These are phyloP conservation scores for Soucietia sequanensis DNA, from an alignment of 805 yeast species.

Conservation along the genomic window DNA sequence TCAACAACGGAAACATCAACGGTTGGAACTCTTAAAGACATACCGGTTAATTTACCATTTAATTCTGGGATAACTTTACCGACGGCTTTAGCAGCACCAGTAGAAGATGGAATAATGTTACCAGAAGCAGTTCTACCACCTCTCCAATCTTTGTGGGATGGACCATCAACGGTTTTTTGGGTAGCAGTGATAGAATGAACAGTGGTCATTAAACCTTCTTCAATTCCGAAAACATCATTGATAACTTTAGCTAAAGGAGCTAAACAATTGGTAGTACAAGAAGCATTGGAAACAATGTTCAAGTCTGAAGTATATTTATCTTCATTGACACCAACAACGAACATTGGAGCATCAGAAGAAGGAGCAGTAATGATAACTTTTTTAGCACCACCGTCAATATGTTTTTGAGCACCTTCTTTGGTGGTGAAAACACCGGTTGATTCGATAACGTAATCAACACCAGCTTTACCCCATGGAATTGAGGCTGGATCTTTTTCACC, in stretches of 20 bases:
- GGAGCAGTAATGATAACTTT: conserved; percentile 95
- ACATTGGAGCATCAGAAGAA: conserved; percentile 92
- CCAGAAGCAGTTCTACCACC: conserved; percentile 97
- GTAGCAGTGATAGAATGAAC: conserved; percentile 96
- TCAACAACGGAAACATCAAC: conserved; percentile 92
- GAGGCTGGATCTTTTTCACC: conserved; percentile 82
- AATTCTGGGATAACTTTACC: conserved; percentile 91
- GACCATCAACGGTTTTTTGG: conserved; percentile 96
- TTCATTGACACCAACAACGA: conserved; percentile 88
- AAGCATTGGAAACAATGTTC: conserved; percentile 83
- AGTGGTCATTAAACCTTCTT: conserved; percentile 94
- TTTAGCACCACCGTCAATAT: conserved; percentile 89
- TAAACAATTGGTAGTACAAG: conserved; percentile 94
- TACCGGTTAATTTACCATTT: conserved; percentile 91
- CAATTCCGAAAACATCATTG: conserved; percentile 82
- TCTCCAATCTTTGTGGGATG: conserved; percentile 98
- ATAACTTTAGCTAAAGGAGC: conserved; percentile 92
- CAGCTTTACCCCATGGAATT: conserved; percentile 84
- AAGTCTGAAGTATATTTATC: conserved; percentile 73
- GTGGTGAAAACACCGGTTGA: conserved; percentile 95
- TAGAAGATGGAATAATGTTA: conserved; percentile 92
- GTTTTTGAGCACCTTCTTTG: conserved; percentile 76
- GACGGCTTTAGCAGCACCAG: conserved; percentile 98
- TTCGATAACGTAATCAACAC: conserved; percentile 86
- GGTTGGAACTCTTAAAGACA: conserved; percentile 93